Base-by-base conservation (phyloP, 2,329 filamentous ascomycete species). In the Fusarium aywerte region DNA sequence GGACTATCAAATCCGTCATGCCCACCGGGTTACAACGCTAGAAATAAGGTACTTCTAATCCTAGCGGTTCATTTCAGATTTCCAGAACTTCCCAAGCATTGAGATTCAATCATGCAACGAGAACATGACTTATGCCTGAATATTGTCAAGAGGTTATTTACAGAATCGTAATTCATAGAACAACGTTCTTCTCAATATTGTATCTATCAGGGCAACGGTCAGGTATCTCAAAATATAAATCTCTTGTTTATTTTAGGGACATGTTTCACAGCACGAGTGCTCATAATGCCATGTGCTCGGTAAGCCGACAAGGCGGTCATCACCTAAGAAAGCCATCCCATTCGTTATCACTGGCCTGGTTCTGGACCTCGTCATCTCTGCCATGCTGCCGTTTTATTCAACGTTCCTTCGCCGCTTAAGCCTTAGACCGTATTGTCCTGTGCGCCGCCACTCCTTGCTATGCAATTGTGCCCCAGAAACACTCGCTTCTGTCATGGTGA, bases 361-460 rank as follows among this genome's bases (percentile, higher is more conserved):
- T 18, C 32, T 32, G 35, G 10, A 23, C 21, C 29, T 40, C 11
- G 36, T 8, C 12, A 38, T 29, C 49, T 20, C 18, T 20, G 44
- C 25, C n/a, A 23, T 36, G 44, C 40, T 55, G 42, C 39, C 55
- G 39, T 52, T 42, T 40, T 49, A 31, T 47, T 38, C 42, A 31
- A 23, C 50, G 18, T 23, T 36, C 36, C 23, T 23, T 39, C 43
- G 33, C 47, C 33, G 31, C 36, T 39, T 38, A 25, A n/a, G 32
- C n/a, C 45, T 25, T 23, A 15, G 20, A 33, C 44, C 40, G 39
- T 49, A 40, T 56, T 58, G 57, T 49, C 53, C 63, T 40, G 54
- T 67, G 60, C 70, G 73, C 73, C 73, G 44, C 68, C 71, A 67
- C 68, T 72, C 71, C 50, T 33, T 75, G 72, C 67, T 71, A 74